phyloP scores from a whole-genome alignment of 2,329 filamentous ascomycete species.

The Raffaelea albimanens region DNA sequence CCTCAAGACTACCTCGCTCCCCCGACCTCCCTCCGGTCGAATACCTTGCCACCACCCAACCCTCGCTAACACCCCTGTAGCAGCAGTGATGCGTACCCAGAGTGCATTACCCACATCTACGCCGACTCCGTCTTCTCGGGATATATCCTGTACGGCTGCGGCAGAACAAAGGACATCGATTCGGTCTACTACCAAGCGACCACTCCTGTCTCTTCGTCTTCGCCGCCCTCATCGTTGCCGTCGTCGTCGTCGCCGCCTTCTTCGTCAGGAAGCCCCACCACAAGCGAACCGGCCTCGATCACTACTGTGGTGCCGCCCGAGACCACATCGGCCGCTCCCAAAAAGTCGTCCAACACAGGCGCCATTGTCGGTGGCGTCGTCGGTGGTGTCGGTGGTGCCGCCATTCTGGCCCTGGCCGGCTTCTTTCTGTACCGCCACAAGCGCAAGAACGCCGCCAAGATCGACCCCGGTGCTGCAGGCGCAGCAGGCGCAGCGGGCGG shows the following conservation, averaged over 20 bases:
- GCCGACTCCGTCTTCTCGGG: constrained; percentile 13
- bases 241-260: background rate
- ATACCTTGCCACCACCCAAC: background rate
- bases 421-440: constrained; percentile 20
- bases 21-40: background rate
- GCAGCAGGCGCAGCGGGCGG: constrained; percentile 3
- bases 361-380: constrained; percentile 20
- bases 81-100: constrained; percentile 13
- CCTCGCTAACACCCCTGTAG: constrained; percentile 7
- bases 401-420: constrained; percentile 18
- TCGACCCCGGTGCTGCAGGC: constrained; percentile 1
- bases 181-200: constrained; percentile 13
- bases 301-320: background rate
- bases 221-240: background rate
- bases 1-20: background rate
- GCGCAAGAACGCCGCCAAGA: constrained; percentile 8
- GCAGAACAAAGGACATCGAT: constrained; percentile 13
- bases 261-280: background rate
- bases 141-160: constrained; percentile 23
- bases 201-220: constrained; percentile 1
- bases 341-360: constrained; percentile 12
- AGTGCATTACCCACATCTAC: constrained; percentile 23
- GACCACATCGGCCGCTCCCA: background rate
- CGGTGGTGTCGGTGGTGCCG: constrained; percentile 22
- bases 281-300: background rate